Conservation (phyloP, 805 yeast genomes). For the Lipomyces orientalis region DNA sequence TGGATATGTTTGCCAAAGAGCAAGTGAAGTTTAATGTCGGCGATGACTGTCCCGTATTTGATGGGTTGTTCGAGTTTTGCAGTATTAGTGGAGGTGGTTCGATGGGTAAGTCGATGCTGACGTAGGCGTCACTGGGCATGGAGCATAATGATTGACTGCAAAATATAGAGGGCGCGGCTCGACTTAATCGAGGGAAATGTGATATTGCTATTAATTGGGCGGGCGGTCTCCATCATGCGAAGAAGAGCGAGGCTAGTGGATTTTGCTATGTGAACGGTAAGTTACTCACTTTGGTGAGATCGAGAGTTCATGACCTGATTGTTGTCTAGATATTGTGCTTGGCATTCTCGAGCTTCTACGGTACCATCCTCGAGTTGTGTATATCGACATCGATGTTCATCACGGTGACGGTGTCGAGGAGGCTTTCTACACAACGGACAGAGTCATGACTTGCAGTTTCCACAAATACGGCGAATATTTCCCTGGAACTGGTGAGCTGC, state of each 20-base stretch:
- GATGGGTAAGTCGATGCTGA: slow-evolving; percentile 55
- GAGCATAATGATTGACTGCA: neutral
- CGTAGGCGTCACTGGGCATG: no score
- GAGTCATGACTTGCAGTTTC: slow-evolving; percentile 96
- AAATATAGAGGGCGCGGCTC: slow-evolving; percentile 71
- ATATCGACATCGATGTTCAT: slow-evolving; percentile 92
- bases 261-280: slow-evolving; percentile 82
- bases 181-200: slow-evolving; percentile 82
- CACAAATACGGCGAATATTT: slow-evolving; percentile 96
- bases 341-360: slow-evolving; percentile 83
- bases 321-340: slow-evolving; percentile 73
- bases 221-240: slow-evolving; percentile 97
- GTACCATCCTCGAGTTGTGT: slow-evolving; percentile 89
- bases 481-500: slow-evolving; percentile 95
- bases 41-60: slow-evolving; percentile 94
- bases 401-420: slow-evolving; percentile 99
- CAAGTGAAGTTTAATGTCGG: slow-evolving; percentile 93
- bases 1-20: slow-evolving; percentile 66
- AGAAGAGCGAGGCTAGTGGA: slow-evolving; percentile 91
- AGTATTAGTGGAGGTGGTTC: slow-evolving; percentile 92
- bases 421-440: slow-evolving; percentile 90
- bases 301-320: neutral
- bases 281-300: neutral
- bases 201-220: slow-evolving; percentile 96
- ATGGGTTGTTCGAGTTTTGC: slow-evolving; percentile 91